Evolutionary conservation across 495 filamentous ascomycete genomes (phyloP).

Genomic region (Staphylotrichum longicolle): DNA sequence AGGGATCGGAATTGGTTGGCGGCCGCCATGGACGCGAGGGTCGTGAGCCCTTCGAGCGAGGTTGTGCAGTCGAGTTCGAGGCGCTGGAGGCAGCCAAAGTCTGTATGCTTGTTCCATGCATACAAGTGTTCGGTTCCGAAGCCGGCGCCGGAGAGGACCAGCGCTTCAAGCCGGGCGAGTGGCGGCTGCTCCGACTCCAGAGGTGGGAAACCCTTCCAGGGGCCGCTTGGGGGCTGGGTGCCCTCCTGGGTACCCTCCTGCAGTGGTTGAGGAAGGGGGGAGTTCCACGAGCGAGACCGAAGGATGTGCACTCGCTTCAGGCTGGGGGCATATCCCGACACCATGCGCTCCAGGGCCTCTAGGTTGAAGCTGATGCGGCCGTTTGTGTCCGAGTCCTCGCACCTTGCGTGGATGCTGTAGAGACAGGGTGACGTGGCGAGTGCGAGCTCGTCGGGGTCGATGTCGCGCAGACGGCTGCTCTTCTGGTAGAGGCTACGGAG

Average conservation of each 20-base stretch:
- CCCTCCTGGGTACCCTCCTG: no score
- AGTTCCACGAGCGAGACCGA: no score
- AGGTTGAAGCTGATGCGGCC: not conserved
- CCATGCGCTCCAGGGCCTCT: not conserved
- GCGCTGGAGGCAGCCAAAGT: not conserved
- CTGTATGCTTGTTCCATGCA: not conserved
- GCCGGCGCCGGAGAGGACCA: not conserved
- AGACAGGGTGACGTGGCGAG: slow-evolving; percentile 13
- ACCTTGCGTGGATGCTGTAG: slow-evolving; percentile 6
- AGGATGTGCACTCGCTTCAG: not conserved
- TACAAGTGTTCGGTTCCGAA: not conserved
- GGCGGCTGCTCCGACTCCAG: not conserved
- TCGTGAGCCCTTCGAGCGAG: not conserved
- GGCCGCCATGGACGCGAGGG: not conserved
- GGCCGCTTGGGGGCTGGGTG: no score
- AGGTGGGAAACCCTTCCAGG: slow-evolving; percentile 1
- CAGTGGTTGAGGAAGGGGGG: no score
- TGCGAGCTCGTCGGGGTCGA: slow-evolving; percentile 10
- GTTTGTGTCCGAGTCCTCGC: not conserved
- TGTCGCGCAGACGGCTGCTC: not conserved
- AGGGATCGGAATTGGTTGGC: not conserved
- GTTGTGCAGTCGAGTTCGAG: not conserved
- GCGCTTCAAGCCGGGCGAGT: not conserved
- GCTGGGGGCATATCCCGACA: not conserved
- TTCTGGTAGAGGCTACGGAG: slow-evolving; percentile 10